Evolutionary conservation across 2,329 filamentous ascomycete species (phyloP).

Genomic region (Knoxdaviesia capensis): DNA sequence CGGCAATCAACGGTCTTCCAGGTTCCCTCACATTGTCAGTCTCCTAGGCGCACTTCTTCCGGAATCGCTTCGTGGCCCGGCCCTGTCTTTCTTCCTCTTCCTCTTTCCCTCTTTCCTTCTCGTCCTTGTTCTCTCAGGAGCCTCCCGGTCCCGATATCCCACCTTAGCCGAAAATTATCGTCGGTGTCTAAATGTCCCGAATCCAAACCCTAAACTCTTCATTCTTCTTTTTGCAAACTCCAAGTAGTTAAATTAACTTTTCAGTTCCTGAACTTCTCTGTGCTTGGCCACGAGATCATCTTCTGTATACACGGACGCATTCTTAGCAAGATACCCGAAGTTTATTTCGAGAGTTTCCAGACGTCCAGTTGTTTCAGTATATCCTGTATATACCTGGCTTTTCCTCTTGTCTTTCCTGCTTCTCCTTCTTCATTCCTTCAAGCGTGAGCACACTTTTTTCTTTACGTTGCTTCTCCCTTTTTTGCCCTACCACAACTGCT

Average conservation of each 20-base stretch:
- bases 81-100: no score
- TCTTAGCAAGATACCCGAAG: background rate
- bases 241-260: background rate
- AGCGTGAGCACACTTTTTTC: background rate
- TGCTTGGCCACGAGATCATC: background rate
- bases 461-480: background rate
- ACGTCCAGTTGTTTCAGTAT: background rate
- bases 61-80: no score
- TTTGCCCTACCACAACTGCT: conserved; percentile 10
- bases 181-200: no score
- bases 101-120: no score
- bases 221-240: background rate
- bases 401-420: background rate
- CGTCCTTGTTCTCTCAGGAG: no score
- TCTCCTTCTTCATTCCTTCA: background rate
- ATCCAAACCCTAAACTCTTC: background rate
- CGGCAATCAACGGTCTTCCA: no score
- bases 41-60: no score
- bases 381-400: background rate
- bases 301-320: no score
- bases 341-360: background rate
- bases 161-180: no score
- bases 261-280: background rate
- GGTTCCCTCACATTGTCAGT: no score
- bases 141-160: no score